Conservation (phyloP, 805 yeast species). For the Maudiozyma serrabonitensis region DNA sequence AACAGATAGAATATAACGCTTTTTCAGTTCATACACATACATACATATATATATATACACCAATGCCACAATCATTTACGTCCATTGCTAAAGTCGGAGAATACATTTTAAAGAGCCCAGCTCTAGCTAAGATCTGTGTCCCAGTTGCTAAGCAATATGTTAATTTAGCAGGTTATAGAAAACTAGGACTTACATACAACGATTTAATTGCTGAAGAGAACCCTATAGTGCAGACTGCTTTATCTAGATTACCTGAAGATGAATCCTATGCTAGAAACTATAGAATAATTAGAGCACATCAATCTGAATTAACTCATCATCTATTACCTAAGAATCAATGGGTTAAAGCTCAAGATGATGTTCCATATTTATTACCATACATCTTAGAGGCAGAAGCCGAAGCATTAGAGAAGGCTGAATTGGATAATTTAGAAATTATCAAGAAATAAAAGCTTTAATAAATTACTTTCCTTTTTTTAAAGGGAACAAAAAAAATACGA, state of each 20-base stretch:
- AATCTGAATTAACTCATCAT: constrained; percentile 73
- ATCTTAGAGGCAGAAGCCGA: constrained; percentile 92
- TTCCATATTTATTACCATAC: constrained; percentile 77
- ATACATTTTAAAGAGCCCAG: constrained; percentile 70
- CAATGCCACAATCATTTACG: constrained; percentile 43
- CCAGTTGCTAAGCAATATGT: constrained; percentile 74
- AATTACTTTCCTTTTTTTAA: too few species aligned
- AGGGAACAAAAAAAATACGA: background rate
- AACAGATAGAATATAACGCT: background rate
- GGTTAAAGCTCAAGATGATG: constrained; percentile 70
- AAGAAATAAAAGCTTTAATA: background rate
- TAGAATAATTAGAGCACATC: constrained; percentile 89
- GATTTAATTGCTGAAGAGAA: constrained; percentile 84
- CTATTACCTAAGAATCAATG: constrained; percentile 74
- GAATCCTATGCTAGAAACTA: constrained; percentile 85
- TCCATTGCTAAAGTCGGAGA: constrained; percentile 67
- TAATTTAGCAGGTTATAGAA: constrained; percentile 82
- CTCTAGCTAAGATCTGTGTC: constrained; percentile 60
- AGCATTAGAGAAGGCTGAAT: constrained; percentile 74
- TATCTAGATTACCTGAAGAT: constrained; percentile 74
- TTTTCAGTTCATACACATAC: background rate
- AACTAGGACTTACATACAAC: constrained; percentile 84
- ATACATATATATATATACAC: background rate
- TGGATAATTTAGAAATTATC: constrained; percentile 55
- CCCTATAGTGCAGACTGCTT: constrained; percentile 77